phyloP scores from a whole-genome alignment of 768 basidiomycete species.

The Steccherinum ochraceum region DNA sequence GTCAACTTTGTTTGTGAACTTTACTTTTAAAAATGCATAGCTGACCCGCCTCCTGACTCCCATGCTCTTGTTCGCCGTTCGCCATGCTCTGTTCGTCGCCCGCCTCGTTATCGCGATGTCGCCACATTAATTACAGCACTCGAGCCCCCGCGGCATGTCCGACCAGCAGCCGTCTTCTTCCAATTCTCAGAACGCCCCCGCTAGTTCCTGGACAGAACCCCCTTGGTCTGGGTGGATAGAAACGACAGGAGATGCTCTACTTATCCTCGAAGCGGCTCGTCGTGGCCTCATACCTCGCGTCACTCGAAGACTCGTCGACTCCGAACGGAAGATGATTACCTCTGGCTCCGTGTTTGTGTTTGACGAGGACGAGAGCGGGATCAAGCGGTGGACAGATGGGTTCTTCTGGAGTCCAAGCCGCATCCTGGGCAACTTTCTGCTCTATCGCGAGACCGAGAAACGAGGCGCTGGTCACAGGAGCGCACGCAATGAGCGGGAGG shows the following conservation, averaged over 20 bases:
- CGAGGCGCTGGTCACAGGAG: constrained; percentile 59
- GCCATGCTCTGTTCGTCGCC: constrained; percentile 19
- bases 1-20: constrained; percentile 69
- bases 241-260: constrained; percentile 90
- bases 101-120: constrained; percentile 12
- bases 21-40: constrained; percentile 42
- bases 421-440: constrained; percentile 90
- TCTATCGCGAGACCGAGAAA: constrained; percentile 93
- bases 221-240: constrained; percentile 96
- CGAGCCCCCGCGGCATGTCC: constrained; percentile 14
- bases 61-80: constrained; percentile 20
- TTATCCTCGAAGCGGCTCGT: constrained; percentile 91
- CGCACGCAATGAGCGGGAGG: constrained; percentile 36
- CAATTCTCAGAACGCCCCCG: constrained; percentile 20
- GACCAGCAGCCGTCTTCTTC: constrained; percentile 24
- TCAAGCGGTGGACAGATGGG: constrained; percentile 98
- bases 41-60: constrained; percentile 29
- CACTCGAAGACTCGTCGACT: constrained; percentile 85
- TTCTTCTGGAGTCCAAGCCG: constrained; percentile 92
- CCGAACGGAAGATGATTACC: constrained; percentile 89
- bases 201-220: constrained; percentile 70
- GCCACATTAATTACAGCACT: constrained; percentile 7
- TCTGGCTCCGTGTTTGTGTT: constrained; percentile 96
- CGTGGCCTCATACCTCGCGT: constrained; percentile 88
- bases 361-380: constrained; percentile 94